Evolutionary conservation across 805 yeast species (phyloP).

Genomic region (Debaryomyces maramus): DNA sequence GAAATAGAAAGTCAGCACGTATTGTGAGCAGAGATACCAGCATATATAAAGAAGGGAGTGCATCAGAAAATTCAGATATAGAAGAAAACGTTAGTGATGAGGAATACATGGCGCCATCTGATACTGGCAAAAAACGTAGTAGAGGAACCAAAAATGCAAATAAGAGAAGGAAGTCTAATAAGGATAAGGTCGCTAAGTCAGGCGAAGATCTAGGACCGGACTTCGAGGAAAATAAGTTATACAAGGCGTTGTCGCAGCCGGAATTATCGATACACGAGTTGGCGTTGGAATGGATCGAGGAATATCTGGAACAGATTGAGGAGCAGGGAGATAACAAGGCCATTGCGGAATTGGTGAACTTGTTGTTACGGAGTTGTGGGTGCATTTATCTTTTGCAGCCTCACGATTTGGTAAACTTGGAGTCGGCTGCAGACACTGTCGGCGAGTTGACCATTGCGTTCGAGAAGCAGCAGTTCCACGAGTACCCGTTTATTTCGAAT

Average conservation of each 20-base stretch:
- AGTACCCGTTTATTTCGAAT: constrained; percentile 63
- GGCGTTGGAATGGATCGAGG: constrained; percentile 41
- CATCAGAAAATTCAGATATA: constrained; percentile 2
- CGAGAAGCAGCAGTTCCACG: constrained; percentile 60
- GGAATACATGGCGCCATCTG: constrained; percentile 4
- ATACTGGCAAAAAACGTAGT: constrained; percentile 6
- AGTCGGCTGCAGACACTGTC: constrained; percentile 70
- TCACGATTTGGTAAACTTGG: constrained; percentile 73
- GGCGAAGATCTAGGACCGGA: constrained; percentile 19
- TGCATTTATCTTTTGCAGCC: constrained; percentile 63
- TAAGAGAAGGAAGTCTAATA: constrained; percentile 7
- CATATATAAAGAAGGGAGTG: constrained; percentile 3
- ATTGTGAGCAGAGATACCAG: background rate
- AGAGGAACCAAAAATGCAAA: constrained; percentile 7
- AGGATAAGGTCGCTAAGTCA: constrained; percentile 1
- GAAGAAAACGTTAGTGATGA: constrained; percentile 13
- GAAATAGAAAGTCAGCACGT: constrained; percentile 1
- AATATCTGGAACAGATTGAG: constrained; percentile 23
- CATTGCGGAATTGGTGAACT: constrained; percentile 63
- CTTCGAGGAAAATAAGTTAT: constrained; percentile 32
- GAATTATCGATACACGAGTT: constrained; percentile 32
- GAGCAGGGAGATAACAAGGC: constrained; percentile 40
- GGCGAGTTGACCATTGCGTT: constrained; percentile 69
- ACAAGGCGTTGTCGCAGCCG: constrained; percentile 29
- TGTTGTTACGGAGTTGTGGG: constrained; percentile 70